Evolutionary conservation across 495 filamentous ascomycete species (phyloP).

Genomic region (Glonium stellatum): DNA sequence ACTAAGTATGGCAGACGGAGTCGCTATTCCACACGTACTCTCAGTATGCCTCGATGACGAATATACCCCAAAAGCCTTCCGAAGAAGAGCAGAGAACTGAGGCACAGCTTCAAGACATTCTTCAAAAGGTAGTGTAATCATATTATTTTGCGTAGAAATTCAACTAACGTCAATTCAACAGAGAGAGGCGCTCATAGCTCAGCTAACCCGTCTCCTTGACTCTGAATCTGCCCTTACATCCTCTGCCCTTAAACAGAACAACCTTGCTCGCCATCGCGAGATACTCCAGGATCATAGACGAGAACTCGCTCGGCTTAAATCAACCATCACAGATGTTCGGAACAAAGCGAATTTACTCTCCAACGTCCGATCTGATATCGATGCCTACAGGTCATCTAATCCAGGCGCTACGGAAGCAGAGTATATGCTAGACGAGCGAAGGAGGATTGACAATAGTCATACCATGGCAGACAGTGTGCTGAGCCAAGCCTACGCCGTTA

Average conservation of each 20-base stretch:
- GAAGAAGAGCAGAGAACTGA: constrained; percentile 79
- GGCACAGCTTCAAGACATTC: constrained; percentile 72
- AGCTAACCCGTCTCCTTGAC: constrained; percentile 84
- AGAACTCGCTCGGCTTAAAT: constrained; percentile 67
- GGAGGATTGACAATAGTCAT: constrained; percentile 76
- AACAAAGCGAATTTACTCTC: constrained; percentile 86
- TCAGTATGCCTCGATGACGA: constrained; percentile 76
- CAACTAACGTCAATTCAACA: constrained; percentile 33
- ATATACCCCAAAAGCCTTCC: constrained; percentile 72
- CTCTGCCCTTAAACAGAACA: constrained; percentile 89
- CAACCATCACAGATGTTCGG: constrained; percentile 62
- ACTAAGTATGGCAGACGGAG: constrained; percentile 62
- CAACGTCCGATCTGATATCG: constrained; percentile 85
- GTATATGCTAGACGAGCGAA: constrained; percentile 92
- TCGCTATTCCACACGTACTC: constrained; percentile 90
- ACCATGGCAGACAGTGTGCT: constrained; percentile 83
- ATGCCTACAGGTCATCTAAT: constrained; percentile 75
- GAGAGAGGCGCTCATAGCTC: constrained; percentile 74
- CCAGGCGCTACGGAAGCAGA: constrained; percentile 79
- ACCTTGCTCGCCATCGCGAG: constrained; percentile 85
- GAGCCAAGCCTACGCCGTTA: constrained; percentile 94
- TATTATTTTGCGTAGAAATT: constrained; percentile 2
- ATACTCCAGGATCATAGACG: constrained; percentile 79
- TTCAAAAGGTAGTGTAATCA: constrained; percentile 44
- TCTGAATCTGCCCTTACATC: constrained; percentile 84